Conservation (phyloP, 2,329 filamentous ascomycete genomes). For the Pestalotiopsis fici region DNA sequence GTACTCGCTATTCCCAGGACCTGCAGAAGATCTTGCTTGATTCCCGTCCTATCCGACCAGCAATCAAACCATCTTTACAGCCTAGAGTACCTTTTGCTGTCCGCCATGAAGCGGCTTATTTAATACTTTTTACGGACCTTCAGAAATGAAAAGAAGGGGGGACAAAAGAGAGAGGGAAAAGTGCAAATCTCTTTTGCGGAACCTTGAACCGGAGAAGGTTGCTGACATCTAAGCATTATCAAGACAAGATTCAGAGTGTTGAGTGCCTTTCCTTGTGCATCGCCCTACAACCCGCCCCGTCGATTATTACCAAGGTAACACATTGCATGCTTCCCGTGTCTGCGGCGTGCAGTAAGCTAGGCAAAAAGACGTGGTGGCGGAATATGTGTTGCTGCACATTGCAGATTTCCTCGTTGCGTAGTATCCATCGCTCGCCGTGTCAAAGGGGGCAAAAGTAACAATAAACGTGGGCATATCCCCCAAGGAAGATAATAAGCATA, state of each 20-base stretch:
- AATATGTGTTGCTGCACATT: neutral
- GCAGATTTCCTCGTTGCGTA: neutral
- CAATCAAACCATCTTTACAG: neutral
- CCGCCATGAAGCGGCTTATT: neutral
- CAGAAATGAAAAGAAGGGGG: neutral
- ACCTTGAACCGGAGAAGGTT: neutral
- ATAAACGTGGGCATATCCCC: neutral
- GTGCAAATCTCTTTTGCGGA: neutral
- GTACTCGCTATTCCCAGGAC: neutral
- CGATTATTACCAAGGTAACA: neutral
- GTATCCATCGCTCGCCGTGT: neutral
- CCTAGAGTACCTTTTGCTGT: neutral
- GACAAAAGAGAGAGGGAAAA: neutral
- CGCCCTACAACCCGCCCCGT: neutral
- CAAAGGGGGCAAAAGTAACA: neutral
- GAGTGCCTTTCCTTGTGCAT: neutral
- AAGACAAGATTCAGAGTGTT: neutral
- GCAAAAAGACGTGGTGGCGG: neutral
- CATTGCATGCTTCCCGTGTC: neutral
- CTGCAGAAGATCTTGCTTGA: neutral
- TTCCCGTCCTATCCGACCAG: neutral
- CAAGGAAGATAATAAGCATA: neutral
- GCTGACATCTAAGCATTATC: neutral
- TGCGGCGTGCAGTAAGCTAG: neutral
- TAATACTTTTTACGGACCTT: neutral